Conservation (phyloP, 2,329 filamentous ascomycete species). For the Exophiala spinifera region DNA sequence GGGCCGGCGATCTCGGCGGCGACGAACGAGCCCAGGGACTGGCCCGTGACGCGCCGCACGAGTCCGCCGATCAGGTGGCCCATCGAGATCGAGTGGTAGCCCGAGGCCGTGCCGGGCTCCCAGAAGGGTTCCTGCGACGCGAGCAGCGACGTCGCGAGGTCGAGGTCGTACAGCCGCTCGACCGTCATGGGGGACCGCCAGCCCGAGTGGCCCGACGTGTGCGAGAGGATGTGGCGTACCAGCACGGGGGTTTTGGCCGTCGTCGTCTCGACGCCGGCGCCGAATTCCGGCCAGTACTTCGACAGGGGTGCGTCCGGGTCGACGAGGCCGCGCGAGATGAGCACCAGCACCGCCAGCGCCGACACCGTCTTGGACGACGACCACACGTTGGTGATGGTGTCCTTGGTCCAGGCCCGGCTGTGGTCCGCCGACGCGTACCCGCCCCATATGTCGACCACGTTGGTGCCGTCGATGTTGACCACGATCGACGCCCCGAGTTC, state of each 20-base stretch:
- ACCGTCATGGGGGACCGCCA: constrained; percentile 35
- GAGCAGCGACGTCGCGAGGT: constrained; percentile 35
- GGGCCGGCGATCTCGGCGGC: constrained; percentile 43
- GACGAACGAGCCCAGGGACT: constrained; percentile 45
- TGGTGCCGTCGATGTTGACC: constrained; percentile 42
- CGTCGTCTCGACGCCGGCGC: constrained; percentile 38
- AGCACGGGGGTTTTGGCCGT: constrained; percentile 35
- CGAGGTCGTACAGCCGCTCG: constrained; percentile 34
- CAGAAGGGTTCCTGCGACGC: constrained; percentile 45
- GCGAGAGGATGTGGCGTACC: constrained; percentile 43
- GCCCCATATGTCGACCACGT: constrained; percentile 47
- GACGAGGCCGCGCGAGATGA: constrained; percentile 41
- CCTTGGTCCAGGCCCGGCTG: constrained; percentile 25
- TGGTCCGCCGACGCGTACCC: constrained; percentile 36
- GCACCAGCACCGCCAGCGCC: constrained; percentile 39
- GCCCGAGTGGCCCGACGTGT: constrained; percentile 37
- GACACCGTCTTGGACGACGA: constrained; percentile 43
- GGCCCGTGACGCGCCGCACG: constrained; percentile 42
- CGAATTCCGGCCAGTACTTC: constrained; percentile 49
- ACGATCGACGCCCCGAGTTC: constrained; percentile 48
- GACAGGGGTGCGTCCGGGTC: constrained; percentile 39
- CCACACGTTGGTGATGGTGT: constrained; percentile 35
- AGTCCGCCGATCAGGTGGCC: constrained; percentile 47
- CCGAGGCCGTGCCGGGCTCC: constrained; percentile 43
- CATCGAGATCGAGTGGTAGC: constrained; percentile 43